phyloP scores from a whole-genome alignment of 2,329 filamentous ascomycete genomes.

The Myriangium duriaei region DNA sequence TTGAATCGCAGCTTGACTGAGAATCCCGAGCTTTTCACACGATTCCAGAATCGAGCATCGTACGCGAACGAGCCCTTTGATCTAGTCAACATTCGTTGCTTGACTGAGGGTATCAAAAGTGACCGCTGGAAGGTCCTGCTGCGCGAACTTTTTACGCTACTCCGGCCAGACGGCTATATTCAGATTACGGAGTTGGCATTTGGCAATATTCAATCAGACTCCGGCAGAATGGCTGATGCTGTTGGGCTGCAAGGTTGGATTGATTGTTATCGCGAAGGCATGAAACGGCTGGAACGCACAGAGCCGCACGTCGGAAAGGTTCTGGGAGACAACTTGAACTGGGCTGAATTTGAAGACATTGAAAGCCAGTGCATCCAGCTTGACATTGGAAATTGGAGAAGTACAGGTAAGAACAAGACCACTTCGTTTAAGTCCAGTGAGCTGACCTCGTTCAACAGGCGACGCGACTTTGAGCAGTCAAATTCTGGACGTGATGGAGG shows the following conservation, averaged over 20 bases:
- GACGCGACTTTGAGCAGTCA: background rate
- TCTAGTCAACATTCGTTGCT: constrained; percentile 61
- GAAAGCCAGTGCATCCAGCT: background rate
- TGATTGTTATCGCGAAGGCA: constrained; percentile 21
- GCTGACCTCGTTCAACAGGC: background rate
- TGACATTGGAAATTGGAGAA: constrained; percentile 1
- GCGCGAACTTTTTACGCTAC: constrained; percentile 55
- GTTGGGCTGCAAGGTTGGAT: constrained; percentile 27
- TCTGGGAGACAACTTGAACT: background rate
- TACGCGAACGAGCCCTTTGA: constrained; percentile 49
- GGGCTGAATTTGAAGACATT: background rate
- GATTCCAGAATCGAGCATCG: background rate
- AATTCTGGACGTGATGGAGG: constrained; percentile 1
- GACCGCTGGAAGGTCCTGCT: constrained; percentile 62
- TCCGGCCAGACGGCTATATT: constrained; percentile 65
- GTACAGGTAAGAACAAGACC: background rate
- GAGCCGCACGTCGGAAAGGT: background rate
- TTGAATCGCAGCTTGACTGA: background rate
- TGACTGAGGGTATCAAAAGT: constrained; percentile 55
- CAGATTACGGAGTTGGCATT: constrained; percentile 75
- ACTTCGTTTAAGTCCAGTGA: too few species aligned
- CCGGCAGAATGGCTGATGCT: constrained; percentile 57
- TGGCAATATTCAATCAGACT: constrained; percentile 65
- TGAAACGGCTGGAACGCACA: constrained; percentile 14
- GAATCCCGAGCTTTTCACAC: background rate